These are phyloP conservation scores for Porphyridium purpureum DNA, from an alignment of 23 red algal genomes.

Conservation along the genomic window DNA sequence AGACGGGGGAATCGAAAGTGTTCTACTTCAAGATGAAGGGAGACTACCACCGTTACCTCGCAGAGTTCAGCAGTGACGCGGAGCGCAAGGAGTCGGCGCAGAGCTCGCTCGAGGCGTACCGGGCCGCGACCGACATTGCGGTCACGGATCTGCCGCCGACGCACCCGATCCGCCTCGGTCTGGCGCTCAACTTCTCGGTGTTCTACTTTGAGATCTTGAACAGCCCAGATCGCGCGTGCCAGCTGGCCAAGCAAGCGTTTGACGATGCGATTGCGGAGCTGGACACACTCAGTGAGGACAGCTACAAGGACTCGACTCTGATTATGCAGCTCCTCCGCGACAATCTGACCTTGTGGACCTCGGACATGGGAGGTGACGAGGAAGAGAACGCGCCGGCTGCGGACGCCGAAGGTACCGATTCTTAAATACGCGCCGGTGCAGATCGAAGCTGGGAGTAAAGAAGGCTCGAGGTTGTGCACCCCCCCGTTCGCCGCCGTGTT, in stretches of 20 bases:
- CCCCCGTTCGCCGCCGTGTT: not conserved
- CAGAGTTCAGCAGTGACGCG: slow-evolving; percentile 70
- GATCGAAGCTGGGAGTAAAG: not conserved
- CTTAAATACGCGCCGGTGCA: not conserved
- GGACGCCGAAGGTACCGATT: not conserved
- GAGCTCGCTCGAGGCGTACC: slow-evolving; percentile 83
- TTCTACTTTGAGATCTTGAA: slow-evolving; percentile 99
- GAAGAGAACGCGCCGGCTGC: not conserved
- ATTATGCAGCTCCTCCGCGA: slow-evolving; percentile 99
- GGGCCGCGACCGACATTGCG: slow-evolving; percentile 75
- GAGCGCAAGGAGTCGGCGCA: slow-evolving; percentile 70
- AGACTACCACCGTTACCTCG: slow-evolving; percentile 95
- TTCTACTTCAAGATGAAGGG: slow-evolving; percentile 96
- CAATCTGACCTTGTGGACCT: slow-evolving; percentile 98
- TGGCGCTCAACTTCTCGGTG: slow-evolving; percentile 99
- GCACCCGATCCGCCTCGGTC: slow-evolving; percentile 92
- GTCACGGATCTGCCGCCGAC: slow-evolving; percentile 85
- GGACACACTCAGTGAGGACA: slow-evolving; percentile 83
- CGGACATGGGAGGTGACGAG: slow-evolving; percentile 5
- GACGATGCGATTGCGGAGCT: slow-evolving; percentile 98
- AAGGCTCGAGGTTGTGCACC: not conserved
- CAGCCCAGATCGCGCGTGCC: slow-evolving; percentile 76
- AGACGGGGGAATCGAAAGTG: slow-evolving; percentile 76
- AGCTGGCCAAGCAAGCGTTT: slow-evolving; percentile 96
- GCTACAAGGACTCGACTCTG: slow-evolving; percentile 95